Conservation (phyloP, 192 early-diverging fungal species). For the Backusella mclennaniae region DNA sequence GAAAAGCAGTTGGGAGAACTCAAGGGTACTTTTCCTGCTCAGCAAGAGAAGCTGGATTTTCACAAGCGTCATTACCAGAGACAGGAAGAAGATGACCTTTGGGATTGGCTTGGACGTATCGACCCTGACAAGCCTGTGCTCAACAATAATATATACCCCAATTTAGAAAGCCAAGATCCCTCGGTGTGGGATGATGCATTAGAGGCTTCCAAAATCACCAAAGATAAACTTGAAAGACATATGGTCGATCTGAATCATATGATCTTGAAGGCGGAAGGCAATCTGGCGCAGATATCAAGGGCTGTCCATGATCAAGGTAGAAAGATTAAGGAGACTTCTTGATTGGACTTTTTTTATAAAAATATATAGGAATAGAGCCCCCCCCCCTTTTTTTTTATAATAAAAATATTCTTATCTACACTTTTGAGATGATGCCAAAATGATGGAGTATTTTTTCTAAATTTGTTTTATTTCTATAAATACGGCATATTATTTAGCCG, state of each 20-base stretch:
- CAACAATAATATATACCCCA: neutral
- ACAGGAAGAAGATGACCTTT: slow-evolving; percentile 13
- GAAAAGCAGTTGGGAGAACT: slow-evolving; percentile 3
- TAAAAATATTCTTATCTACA: too few relatives aligned
- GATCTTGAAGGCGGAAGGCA: slow-evolving; percentile 9
- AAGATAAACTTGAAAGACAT: slow-evolving; percentile 8
- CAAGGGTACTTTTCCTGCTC: neutral
- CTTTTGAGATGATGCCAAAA: too few relatives aligned
- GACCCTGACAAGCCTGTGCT: neutral
- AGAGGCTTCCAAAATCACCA: neutral
- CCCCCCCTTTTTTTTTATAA: too few relatives aligned
- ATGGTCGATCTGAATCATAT: slow-evolving; percentile 8
- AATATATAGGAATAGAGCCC: too few relatives aligned
- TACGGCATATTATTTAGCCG: neutral
- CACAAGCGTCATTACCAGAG: neutral
- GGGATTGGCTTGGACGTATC: slow-evolving; percentile 12
- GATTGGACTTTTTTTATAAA: neutral
- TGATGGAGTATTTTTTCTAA: too few relatives aligned
- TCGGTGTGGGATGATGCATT: neutral
- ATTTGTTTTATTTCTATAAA: neutral
- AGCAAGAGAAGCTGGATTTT: neutral
- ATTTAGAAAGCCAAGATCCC: neutral
- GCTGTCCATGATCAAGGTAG: slow-evolving; percentile 5
- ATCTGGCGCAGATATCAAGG: slow-evolving; percentile 18
- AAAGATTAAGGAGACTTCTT: slow-evolving; percentile 4